Evolutionary conservation across 1,284 basidiomycete genomes (phyloP).

Genomic region (Apiotrichum akiyoshidainum): DNA sequence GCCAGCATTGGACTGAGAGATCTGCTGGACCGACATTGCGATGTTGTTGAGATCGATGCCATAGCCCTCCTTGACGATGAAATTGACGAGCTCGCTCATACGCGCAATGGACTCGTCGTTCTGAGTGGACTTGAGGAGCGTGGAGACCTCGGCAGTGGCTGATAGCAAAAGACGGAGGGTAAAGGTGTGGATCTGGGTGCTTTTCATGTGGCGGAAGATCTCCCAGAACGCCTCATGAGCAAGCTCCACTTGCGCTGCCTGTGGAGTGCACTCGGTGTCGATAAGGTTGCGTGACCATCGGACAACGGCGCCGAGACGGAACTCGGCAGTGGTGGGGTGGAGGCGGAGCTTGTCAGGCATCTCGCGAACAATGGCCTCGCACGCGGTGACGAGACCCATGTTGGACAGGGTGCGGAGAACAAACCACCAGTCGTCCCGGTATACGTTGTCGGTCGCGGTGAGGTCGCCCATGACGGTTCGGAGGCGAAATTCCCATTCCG

Average conservation of each 20-base stretch:
- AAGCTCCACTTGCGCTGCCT: not conserved
- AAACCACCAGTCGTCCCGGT: constrained; percentile 17
- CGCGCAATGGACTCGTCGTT: not conserved
- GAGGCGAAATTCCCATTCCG: constrained; percentile 12
- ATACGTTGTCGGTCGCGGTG: not conserved
- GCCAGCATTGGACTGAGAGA: not conserved
- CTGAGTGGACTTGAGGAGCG: not conserved
- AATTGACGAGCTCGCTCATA: constrained; percentile 8
- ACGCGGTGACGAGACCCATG: constrained; percentile 7
- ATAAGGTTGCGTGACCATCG: constrained; percentile 10
- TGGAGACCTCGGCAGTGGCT: constrained; percentile 5
- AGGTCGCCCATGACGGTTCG: constrained; percentile 12
- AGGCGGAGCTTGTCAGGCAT: constrained; percentile 9
- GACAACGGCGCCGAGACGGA: constrained; percentile 17
- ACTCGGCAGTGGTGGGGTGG: constrained; percentile 4
- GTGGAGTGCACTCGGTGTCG: not conserved
- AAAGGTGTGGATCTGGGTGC: constrained; percentile 2
- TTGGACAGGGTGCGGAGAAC: constrained; percentile 10
- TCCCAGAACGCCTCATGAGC: constrained; percentile 19
- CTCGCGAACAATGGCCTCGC: constrained; percentile 11
- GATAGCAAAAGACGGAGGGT: constrained; percentile 15
- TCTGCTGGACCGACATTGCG: constrained; percentile 11
- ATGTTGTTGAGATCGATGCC: constrained; percentile 20
- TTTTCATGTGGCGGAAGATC: constrained; percentile 13
- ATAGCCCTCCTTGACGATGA: constrained; percentile 14